Conservation (phyloP, 768 basidiomycete genomes). For the Mycena venus region DNA sequence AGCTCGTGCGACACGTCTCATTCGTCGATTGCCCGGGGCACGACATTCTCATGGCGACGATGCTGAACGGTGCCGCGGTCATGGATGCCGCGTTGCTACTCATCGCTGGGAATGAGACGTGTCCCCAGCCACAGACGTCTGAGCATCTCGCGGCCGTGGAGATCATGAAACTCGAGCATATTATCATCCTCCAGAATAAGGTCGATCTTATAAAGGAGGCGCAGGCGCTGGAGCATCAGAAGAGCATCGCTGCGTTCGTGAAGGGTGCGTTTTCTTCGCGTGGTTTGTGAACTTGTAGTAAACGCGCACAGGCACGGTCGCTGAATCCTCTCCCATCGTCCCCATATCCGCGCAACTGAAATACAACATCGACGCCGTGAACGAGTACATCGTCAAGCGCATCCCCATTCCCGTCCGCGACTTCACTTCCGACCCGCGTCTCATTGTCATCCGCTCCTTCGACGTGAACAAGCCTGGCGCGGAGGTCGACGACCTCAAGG, state of each 20-base stretch:
- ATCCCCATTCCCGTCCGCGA: conserved; percentile 96
- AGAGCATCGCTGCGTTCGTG: conserved; percentile 95
- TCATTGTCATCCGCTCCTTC: conserved; percentile 99
- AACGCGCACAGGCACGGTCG: conserved; percentile 85
- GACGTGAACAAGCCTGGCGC: conserved; percentile 99
- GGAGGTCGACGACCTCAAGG: conserved; percentile 96
- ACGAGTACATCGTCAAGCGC: conserved; percentile 97
- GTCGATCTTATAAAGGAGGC: conserved; percentile 97
- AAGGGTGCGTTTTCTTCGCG: conserved; percentile 73
- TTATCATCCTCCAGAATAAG: conserved; percentile 99
- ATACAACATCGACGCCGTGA: conserved; percentile 99
- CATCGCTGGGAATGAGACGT: conserved; percentile 98
- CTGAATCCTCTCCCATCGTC: conserved; percentile 96
- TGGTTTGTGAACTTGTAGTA: background rate
- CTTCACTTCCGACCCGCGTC: conserved; percentile 90
- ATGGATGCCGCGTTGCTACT: conserved; percentile 99
- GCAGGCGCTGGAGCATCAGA: conserved; percentile 95
- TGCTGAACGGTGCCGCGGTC: conserved; percentile 99
- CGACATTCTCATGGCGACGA: conserved; percentile 99
- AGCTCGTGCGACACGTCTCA: conserved; percentile 94
- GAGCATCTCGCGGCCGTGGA: conserved; percentile 99
- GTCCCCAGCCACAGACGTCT: conserved; percentile 98
- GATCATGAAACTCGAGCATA: conserved; percentile 98
- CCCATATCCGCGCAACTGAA: conserved; percentile 98
- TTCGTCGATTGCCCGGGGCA: conserved; percentile 99